Evolutionary conservation across 2,329 filamentous ascomycete genomes (phyloP).

Genomic region (Leptodontidium sp.): DNA sequence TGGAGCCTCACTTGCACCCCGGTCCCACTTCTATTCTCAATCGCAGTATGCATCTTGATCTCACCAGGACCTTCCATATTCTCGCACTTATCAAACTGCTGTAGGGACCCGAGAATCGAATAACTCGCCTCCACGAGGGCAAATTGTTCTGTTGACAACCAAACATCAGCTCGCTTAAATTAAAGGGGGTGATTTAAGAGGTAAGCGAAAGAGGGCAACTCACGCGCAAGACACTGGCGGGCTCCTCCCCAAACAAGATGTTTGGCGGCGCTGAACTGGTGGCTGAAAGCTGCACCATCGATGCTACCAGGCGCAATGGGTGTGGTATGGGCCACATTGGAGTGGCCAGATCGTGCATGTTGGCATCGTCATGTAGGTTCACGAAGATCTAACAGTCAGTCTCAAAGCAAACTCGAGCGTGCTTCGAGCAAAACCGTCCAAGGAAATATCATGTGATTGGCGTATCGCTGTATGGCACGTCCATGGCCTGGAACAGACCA

Average conservation of each 20-base stretch:
- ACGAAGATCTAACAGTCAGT: too few relatives aligned
- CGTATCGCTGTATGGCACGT: too few relatives aligned
- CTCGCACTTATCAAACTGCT: conserved; percentile 41
- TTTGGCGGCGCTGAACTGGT: conserved; percentile 42
- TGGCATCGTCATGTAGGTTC: too few relatives aligned
- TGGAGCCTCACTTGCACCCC: conserved; percentile 35
- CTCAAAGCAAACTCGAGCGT: too few relatives aligned
- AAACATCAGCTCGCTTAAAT: conserved; percentile 17
- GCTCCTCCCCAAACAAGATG: conserved; percentile 73
- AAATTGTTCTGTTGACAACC: conserved; percentile 39
- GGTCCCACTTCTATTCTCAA: conserved; percentile 39
- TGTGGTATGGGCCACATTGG: too few relatives aligned
- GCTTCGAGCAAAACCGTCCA: too few relatives aligned
- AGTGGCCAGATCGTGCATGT: too few relatives aligned
- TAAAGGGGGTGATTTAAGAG: neutral
- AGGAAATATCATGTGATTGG: too few relatives aligned
- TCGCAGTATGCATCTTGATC: conserved; percentile 35
- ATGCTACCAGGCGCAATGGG: conserved; percentile 18
- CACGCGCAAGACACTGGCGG: conserved; percentile 71
- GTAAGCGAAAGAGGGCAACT: conserved; percentile 34
- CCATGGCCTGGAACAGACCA: too few relatives aligned
- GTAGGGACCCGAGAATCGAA: conserved; percentile 42
- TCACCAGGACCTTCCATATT: conserved; percentile 33
- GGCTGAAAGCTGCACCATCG: conserved; percentile 27
- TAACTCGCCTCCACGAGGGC: conserved; percentile 45